Conservation (phyloP, 139 green algal species). For the Diplosphaera chodatii region DNA sequence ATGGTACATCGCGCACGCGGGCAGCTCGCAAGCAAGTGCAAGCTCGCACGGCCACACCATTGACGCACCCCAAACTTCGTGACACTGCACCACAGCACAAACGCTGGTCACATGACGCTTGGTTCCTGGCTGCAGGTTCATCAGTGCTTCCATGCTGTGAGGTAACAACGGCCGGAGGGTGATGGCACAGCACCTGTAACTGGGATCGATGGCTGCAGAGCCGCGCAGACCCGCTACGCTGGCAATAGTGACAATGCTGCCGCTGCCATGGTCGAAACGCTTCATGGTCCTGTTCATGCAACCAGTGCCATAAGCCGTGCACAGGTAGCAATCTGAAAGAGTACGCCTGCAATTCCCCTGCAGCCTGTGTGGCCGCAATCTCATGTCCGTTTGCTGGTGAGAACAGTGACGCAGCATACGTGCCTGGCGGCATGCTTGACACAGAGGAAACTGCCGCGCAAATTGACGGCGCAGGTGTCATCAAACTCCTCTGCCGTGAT, state of each 20-base stretch:
- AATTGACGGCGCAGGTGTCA: not conserved
- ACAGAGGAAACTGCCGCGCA: not conserved
- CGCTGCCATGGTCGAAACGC: not conserved
- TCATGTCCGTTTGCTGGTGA: not conserved
- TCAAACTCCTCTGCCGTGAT: not conserved
- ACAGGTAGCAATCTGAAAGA: too few species aligned
- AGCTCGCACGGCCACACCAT: too few species aligned
- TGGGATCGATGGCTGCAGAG: not conserved
- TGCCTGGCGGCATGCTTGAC: not conserved
- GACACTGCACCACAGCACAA: too few species aligned
- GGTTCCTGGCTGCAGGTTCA: too few species aligned
- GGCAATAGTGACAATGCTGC: not conserved
- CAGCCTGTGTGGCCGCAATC: too few species aligned
- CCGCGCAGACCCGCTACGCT: not conserved
- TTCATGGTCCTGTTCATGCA: not conserved
- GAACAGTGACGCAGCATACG: not conserved
- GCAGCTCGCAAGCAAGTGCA: too few species aligned
- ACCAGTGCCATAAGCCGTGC: not conserved
- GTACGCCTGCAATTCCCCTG: too few species aligned
- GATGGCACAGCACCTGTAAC: too few species aligned
- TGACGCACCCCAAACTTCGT: not conserved
- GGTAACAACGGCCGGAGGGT: too few species aligned
- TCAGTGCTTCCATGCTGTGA: too few species aligned
- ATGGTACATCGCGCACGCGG: too few species aligned
- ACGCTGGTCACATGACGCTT: too few species aligned